Conservation (phyloP, 192 early-diverging fungal genomes). For the Pecoramyces ruminantium region DNA sequence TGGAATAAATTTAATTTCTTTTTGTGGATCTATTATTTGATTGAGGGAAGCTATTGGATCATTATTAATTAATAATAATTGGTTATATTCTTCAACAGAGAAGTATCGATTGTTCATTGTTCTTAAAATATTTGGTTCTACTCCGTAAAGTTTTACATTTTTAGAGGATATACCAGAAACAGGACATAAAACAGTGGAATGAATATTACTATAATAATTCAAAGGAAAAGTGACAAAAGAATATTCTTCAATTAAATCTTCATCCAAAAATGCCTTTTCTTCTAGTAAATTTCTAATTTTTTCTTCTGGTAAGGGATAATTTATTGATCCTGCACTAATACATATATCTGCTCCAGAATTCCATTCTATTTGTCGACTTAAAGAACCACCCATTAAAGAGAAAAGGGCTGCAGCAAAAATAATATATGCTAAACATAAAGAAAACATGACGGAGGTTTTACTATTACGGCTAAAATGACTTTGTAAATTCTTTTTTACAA, state of each 20-base stretch:
- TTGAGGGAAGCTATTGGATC: background rate
- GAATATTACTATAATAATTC: background rate
- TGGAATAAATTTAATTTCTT: background rate
- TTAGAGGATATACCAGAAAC: background rate
- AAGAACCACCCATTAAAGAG: constrained; percentile 4
- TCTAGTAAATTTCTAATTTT: constrained; percentile 1
- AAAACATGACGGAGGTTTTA: constrained; percentile 12
- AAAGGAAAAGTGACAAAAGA: constrained; percentile 5
- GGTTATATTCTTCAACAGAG: background rate
- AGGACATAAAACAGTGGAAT: background rate
- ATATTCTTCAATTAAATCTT: constrained; percentile 3
- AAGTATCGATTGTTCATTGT: constrained; percentile 1
- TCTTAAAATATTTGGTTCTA: constrained; percentile 6
- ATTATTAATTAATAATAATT: background rate
- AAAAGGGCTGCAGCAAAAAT: constrained; percentile 17
- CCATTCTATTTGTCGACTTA: constrained; percentile 10
- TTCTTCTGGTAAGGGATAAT: constrained; percentile 5
- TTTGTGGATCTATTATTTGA: background rate
- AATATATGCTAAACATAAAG: constrained; percentile 14
- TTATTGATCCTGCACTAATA: constrained; percentile 1
- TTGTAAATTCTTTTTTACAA: constrained; percentile 11
- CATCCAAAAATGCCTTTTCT: too few species aligned
- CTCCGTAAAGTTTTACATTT: constrained; percentile 2
- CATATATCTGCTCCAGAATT: constrained; percentile 9
- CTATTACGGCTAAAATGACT: constrained; percentile 8